Conservation (phyloP, 306 rosid species). For the Sesbania bispinosa region DNA sequence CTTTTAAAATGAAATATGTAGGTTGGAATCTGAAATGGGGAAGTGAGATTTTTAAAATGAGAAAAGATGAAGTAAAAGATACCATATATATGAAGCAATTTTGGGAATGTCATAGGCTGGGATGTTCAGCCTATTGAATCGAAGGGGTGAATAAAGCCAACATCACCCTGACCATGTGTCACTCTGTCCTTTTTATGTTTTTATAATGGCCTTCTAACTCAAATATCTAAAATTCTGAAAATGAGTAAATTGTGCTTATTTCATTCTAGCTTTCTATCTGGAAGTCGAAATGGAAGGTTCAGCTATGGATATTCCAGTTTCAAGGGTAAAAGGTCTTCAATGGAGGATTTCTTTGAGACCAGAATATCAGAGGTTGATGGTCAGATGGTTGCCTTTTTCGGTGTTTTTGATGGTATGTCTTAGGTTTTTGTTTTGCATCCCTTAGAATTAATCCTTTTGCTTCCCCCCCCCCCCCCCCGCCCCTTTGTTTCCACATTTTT, state of each 20-base stretch:
- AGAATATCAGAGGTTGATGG: constrained; percentile 75
- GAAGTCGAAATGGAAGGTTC: constrained; percentile 62
- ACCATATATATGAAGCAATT: neutral
- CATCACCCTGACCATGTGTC: neutral
- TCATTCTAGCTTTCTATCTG: constrained; percentile 53
- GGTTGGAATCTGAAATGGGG: neutral
- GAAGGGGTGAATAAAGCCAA: neutral
- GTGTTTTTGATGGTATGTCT: constrained; percentile 86
- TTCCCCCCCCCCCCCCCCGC: neutral
- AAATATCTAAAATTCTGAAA: constrained; percentile 15
- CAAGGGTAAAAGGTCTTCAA: constrained; percentile 87
- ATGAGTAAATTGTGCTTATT: neutral
- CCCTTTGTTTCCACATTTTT: neutral
- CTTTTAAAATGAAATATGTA: neutral
- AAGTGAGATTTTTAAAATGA: neutral
- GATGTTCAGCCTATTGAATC: neutral
- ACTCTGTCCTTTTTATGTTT: neutral
- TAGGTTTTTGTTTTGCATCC: constrained; percentile 4
- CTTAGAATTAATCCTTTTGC: neutral
- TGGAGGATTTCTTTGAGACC: constrained; percentile 92
- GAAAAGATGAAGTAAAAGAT: neutral
- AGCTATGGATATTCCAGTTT: constrained; percentile 90
- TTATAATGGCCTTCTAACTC: constrained; percentile 4
- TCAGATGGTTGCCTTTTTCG: constrained; percentile 84
- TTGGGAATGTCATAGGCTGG: neutral